phyloP scores from a whole-genome alignment of 2,329 filamentous ascomycete species.

The Aspergillus thermomutatus region DNA sequence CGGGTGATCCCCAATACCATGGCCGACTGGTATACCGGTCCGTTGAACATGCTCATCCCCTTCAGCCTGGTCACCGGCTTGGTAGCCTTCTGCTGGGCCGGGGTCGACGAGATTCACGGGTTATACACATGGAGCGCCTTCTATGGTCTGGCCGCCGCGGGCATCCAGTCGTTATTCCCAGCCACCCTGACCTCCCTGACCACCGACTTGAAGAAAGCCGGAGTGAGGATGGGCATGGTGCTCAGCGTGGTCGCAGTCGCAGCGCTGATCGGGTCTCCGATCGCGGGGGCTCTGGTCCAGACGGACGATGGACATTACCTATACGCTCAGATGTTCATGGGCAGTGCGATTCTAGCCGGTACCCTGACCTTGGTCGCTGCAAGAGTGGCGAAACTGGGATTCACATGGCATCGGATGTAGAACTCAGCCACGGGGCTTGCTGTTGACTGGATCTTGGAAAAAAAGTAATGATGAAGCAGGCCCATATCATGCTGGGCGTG shows the following conservation, averaged over 20 bases:
- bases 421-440: not conserved
- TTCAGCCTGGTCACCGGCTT: constrained; percentile 42
- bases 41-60: constrained; percentile 60
- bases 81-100: constrained; percentile 56
- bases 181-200: constrained; percentile 57
- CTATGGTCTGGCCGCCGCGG: constrained; percentile 63
- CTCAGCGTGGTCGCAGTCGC: constrained; percentile 54
- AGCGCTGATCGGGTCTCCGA: constrained; percentile 53
- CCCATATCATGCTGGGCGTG: not conserved
- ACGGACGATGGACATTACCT: constrained; percentile 45
- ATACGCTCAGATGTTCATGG: constrained; percentile 53
- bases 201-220: constrained; percentile 50
- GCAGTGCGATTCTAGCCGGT: constrained; percentile 43
- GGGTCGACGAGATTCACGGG: constrained; percentile 47
- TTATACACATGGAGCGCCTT: constrained; percentile 62
- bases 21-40: constrained; percentile 56
- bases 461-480: not conserved
- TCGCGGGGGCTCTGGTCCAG: constrained; percentile 52
- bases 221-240: constrained; percentile 57
- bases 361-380: constrained; percentile 40
- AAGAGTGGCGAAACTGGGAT: constrained; percentile 38
- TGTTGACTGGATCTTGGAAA: not conserved
- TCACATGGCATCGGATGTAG: constrained; percentile 30
- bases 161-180: constrained; percentile 65
- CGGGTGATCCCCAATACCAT: constrained; percentile 57